A percentile compares a stretch with the other conserved stretches of the same genome.
Evolutionary conservation across 805 yeast genomes (phyloP).

Genomic region (Kregervanrija fluxuum): DNA sequence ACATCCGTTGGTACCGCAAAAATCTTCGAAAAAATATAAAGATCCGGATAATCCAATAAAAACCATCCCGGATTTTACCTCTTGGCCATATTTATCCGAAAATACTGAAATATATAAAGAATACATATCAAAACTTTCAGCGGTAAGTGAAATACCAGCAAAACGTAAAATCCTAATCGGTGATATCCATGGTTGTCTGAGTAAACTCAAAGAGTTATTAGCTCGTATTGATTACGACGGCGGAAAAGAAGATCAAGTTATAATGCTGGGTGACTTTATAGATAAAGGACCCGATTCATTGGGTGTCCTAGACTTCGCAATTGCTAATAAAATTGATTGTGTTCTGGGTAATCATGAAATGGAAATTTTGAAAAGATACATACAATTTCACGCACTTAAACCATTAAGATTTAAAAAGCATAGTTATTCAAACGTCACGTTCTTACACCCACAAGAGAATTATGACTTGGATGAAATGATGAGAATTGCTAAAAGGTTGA

Average conservation of each 20-base stretch:
- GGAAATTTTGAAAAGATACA: conserved; percentile 58
- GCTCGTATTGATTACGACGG: conserved; percentile 39
- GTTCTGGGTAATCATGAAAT: conserved; percentile 88
- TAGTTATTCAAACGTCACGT: conserved; percentile 4
- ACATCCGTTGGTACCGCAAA: conserved; percentile 23
- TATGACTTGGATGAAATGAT: conserved; percentile 31
- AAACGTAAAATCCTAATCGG: conserved; percentile 67
- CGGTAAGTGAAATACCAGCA: conserved; percentile 9
- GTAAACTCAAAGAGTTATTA: conserved; percentile 47
- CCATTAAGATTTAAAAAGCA: conserved; percentile 16
- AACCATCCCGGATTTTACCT: conserved; percentile 18
- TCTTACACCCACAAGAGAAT: conserved; percentile 12
- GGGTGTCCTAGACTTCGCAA: conserved; percentile 59
- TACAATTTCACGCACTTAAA: conserved; percentile 45
- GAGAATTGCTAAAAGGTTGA: conserved; percentile 45
- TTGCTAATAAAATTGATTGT: conserved; percentile 55
- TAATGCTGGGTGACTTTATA: conserved; percentile 78
- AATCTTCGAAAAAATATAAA: conserved; percentile 1
- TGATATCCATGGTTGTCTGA: conserved; percentile 79
- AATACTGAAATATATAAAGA: conserved; percentile 13
- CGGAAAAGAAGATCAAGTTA: conserved; percentile 43
- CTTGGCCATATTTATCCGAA: conserved; percentile 14
- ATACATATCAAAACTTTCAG: conserved; percentile 14
- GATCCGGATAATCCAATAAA: conserved; percentile 23
- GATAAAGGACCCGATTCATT: conserved; percentile 77